Conservation (phyloP, 805 yeast genomes). For the Deakozyma indianensis region DNA sequence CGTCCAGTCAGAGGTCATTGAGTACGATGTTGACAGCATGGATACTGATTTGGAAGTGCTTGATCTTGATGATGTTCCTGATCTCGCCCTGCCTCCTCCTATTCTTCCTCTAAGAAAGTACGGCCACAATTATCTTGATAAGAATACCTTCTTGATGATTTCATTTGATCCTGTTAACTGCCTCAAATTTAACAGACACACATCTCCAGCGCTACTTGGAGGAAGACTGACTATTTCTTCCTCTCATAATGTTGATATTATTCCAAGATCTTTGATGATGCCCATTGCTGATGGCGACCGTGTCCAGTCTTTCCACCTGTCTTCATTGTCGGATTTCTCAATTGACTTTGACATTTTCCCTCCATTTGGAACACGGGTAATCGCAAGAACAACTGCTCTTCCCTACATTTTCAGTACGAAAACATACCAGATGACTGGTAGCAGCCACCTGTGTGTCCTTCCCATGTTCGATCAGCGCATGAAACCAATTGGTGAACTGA, state of each 20-base stretch:
- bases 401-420: conserved; percentile 32
- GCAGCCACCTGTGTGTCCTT: conserved; percentile 27
- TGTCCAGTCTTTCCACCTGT: conserved; percentile 71
- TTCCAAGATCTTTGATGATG: conserved; percentile 73
- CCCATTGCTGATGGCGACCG: conserved; percentile 61
- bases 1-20: background rate
- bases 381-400: conserved; percentile 78
- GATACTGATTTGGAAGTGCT: conserved; percentile 7
- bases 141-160: conserved; percentile 71
- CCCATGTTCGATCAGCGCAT: conserved; percentile 76
- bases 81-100: conserved; percentile 87
- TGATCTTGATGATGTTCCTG: conserved; percentile 69
- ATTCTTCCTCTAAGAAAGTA: conserved; percentile 84
- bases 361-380: conserved; percentile 81
- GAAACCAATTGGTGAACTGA: conserved; percentile 67
- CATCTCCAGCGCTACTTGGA: conserved; percentile 24
- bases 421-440: conserved; percentile 20
- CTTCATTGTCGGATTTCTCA: conserved; percentile 54
- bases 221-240: conserved; percentile 69
- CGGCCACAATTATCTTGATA: conserved; percentile 91
- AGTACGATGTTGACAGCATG: conserved; percentile 7
- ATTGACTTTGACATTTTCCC: conserved; percentile 88
- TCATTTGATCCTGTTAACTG: conserved; percentile 35
- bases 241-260: conserved; percentile 52
- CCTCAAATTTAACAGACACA: conserved; percentile 24